Evolutionary conservation across 2,329 filamentous ascomycete genomes (phyloP), one percentile per base, ranked within the genome.

Genomic region (Trichothecium roseum): DNA sequence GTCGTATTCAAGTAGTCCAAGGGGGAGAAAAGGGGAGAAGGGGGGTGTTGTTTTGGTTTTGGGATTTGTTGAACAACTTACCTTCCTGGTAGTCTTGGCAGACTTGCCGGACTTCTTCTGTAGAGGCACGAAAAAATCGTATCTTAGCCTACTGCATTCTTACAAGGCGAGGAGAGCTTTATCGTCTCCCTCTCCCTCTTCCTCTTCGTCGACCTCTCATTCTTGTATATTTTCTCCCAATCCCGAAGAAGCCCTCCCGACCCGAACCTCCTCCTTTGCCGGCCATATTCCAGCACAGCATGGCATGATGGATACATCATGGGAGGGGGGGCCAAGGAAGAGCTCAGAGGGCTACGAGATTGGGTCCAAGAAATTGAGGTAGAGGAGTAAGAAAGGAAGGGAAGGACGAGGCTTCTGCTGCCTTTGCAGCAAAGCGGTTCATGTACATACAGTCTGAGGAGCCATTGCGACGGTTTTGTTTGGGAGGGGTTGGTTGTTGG

Each of bases 61-160:
- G n/a, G n/a, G n/a, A n/a, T n/a, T n/a, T n/a, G n/a, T n/a, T n/a
- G n/a, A n/a, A 12, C 14, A 20, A 37, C 63, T 53, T 68, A 84
- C 79, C 81, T 88, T 89, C 77, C 88, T 87, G 60, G 83, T 87
- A 59, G 80, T 67, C 78, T 88, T 88, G 73, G 81, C 79, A 63
- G 66, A 69, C 64, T 75, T 81, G 65, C 62, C 68, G 56, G 72
- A 63, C 72, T 85, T 75, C 70, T 75, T 75, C 70, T 74, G 60
- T 56, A 76, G 68, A 74, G 59, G n/a, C n/a, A 39, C 10, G 20
- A 55, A 59, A 55, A 56, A 65, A 63, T 60, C 64, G 66, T 66
- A 65, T 71, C 75, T 93, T 89, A 95, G 88, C 91, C 89, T 95
- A 94, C 89, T 96, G 88, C 77, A 82, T 76, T n/a, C 20, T 24